Evolutionary conservation across 768 basidiomycete genomes (phyloP).

Genomic region (Favolaschia claudopus): DNA sequence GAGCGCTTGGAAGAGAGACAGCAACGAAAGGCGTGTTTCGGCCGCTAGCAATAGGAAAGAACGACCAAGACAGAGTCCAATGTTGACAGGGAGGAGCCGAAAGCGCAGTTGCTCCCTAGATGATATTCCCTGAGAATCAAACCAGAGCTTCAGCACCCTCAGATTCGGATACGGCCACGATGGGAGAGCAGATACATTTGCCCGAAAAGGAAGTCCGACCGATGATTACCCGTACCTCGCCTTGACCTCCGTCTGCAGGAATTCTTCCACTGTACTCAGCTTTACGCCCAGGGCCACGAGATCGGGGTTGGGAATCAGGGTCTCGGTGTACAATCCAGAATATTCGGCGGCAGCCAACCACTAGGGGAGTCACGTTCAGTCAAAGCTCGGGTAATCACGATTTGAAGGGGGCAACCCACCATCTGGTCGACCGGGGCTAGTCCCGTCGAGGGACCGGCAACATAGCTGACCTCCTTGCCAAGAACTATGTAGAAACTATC

Average conservation of each 20-base stretch:
- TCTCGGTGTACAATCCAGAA: not conserved
- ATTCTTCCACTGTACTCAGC: not conserved
- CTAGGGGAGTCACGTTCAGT: not conserved
- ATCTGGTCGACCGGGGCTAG: constrained; percentile 9
- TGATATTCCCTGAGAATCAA: no score
- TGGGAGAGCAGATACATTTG: no score
- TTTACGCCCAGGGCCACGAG: not conserved
- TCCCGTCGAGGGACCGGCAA: not conserved
- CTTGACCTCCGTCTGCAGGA: not conserved
- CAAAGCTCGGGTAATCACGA: not conserved
- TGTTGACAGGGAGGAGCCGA: no score
- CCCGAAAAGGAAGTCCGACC: no score
- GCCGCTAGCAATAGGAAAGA: no score
- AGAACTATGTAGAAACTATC: not conserved
- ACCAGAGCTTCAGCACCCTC: no score
- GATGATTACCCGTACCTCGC: not conserved
- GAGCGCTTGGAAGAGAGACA: no score
- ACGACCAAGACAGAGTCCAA: no score
- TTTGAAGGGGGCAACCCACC: not conserved
- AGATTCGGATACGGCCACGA: no score
- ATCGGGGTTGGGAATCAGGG: constrained; percentile 1
- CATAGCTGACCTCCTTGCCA: constrained; percentile 8
- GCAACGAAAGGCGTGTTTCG: no score
- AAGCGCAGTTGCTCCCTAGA: no score
- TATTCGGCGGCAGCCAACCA: not conserved